Evolutionary conservation across 148 eudicot genomes (phyloP).

Genomic region (Rhododendron henanense): DNA sequence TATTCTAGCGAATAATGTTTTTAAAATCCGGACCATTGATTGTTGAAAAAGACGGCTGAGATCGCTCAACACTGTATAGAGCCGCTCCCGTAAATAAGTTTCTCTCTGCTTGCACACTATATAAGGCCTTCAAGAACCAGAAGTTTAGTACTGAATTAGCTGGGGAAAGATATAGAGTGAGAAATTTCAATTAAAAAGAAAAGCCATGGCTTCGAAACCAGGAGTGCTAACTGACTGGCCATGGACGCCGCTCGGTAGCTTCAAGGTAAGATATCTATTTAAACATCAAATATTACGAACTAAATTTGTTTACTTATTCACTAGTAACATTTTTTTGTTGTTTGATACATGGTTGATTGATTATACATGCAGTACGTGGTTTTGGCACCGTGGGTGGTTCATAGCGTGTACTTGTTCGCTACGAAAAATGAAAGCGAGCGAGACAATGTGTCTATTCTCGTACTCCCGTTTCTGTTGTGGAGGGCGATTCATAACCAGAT

Average conservation of each 20-base stretch:
- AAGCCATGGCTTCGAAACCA: constrained; percentile 28
- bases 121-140: neutral
- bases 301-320: neutral
- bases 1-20: no score
- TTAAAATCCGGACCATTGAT: no score
- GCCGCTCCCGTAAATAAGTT: no score
- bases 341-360: neutral
- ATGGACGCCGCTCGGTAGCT: constrained; percentile 26
- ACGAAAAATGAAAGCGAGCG: constrained; percentile 22
- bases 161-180: neutral
- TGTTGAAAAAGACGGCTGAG: no score
- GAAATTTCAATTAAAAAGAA: neutral
- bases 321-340: neutral
- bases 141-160: neutral
- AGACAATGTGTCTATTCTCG: no score
- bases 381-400: constrained; percentile 50
- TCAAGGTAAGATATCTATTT: constrained; percentile 11
- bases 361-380: constrained; percentile 30
- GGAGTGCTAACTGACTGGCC: constrained; percentile 32
- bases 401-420: constrained; percentile 29
- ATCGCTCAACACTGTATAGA: no score
- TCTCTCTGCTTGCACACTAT: neutral
- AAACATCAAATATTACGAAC: neutral
- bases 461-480: no score
- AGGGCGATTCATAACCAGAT: no score